Percentiles rank a stretch among this genome's conserved stretches.
phyloP scores from a whole-genome alignment of 371 early-diverging fungal species.

The Smittium culicis region DNA sequence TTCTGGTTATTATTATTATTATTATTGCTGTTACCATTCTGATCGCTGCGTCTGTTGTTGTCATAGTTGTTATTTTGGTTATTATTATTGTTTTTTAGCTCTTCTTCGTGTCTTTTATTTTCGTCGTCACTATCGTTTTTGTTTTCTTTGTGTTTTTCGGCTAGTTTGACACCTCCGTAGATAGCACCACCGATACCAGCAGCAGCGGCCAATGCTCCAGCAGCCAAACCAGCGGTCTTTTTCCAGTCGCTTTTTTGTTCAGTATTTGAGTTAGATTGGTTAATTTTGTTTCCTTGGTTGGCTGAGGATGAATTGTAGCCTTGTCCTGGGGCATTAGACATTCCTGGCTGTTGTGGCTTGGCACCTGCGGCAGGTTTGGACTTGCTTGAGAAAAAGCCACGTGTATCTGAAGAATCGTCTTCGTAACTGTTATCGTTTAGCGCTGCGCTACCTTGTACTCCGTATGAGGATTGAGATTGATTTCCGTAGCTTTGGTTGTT shows the following conservation, averaged over 20 bases:
- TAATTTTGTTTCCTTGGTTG: neutral
- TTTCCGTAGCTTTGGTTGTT: neutral
- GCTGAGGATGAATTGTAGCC: slow-evolving; percentile 2
- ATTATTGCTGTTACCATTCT: too few species aligned
- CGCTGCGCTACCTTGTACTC: neutral
- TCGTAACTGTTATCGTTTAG: neutral
- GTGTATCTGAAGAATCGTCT: neutral
- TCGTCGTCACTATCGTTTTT: neutral
- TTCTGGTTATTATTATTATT: too few species aligned
- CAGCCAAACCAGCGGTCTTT: slow-evolving; percentile 6
- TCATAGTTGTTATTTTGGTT: neutral
- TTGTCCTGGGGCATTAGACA: too few species aligned
- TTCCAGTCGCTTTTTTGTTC: slow-evolving; percentile 2
- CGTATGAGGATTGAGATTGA: neutral
- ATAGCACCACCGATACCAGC: slow-evolving; percentile 10
- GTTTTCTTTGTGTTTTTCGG: too few species aligned
- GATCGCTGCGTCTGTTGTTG: too few species aligned
- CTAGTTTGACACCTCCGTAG: slow-evolving; percentile 5
- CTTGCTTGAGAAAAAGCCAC: too few species aligned
- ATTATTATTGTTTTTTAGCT: neutral
- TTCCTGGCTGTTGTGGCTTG: too few species aligned
- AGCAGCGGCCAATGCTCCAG: slow-evolving; percentile 6
- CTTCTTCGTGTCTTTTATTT: neutral
- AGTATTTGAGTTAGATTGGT: too few species aligned
- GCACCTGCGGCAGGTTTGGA: too few species aligned